Base-by-base conservation (phyloP, 2,329 filamentous ascomycete genomes). In the Cytospora piceicola region DNA sequence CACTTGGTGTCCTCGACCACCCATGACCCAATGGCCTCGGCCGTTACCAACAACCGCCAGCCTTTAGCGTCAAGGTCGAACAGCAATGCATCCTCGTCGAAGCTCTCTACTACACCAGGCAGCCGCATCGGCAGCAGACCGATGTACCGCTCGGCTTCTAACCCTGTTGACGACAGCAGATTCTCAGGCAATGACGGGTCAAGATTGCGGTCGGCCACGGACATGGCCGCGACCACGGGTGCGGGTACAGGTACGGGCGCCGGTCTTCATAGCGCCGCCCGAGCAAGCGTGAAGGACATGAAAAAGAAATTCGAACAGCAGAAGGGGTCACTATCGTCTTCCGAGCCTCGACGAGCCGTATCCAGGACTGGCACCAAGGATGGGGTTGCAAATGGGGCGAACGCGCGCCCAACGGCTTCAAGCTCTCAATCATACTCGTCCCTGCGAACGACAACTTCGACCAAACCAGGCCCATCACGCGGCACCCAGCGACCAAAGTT, bases 261-360 rank as follows among this genome's bases (percentile, higher is more conserved):
- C 69, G 72, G 71, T 32, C 73, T 72, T 60, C 51, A 65, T 27
- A 65, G 65, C 12, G 61, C 71, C 14, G 70, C 73, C 53, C 84
- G 90, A 70, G 82, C 88, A n/a, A 94, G 90, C 67, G 90, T 95
- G 71, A 92, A 90, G 77, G 91, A 95, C 73, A 81, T 95, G 68
- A 88, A 91, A 72, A 92, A 89, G 76, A 88, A 86, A 63, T 95
- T 94, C 78, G 91, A 94, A 76, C 87, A 94, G 76, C 87, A 76
- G 56, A 69, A 73, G 29, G 64, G 72, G 7, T 69, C 70, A 29
- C 65, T 70, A 56, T 68, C 75, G 67, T 51, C 61, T 22, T 71
- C 76, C 53, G 73, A 77, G 63, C 70, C 75, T 63, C 78, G 77
- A 68, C 63, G 66, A 70, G 66, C 73, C 49, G 72, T 74, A 59